Base-by-base conservation (phyloP, 2,329 filamentous ascomycete species). In the Diaporthe ampelina region DNA sequence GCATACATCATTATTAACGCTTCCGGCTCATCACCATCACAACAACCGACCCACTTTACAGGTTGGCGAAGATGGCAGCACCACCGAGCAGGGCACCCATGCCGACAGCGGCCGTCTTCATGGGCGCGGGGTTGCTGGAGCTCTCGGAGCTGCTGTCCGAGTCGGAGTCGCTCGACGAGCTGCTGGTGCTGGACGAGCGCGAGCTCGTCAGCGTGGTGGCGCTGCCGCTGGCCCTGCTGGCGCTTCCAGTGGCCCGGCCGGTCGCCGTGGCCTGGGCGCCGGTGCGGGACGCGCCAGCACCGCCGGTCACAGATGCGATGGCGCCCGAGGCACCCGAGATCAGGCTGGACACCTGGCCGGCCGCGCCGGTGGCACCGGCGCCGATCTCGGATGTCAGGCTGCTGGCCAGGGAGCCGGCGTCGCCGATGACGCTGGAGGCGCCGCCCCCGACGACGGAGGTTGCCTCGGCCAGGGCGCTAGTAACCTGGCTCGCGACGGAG, bases 1-100 rank as follows among this genome's bases (percentile, higher is more conserved):
- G 26, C 61, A 65, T 43, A 26, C 37, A 45, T 52, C 45, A 65
- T 52, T 26, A 29, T 43, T 43, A 43, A 43, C 57, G 29, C 15
- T n/a, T 4, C 32, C 24, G 2, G 7, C 29, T 29, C 26, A 15
- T 40, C 43, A 19, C 40, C 40, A 43, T 17, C 40, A 17, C 40
- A 19, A 43, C 45, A 21, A 21, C 40, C 45, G 11, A 19, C 1
- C 21, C 37, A 32, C 13, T 15, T n/a, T 63, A 88, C 78, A 88
- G 73, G 81, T 87, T 87, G 78, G 80, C 83, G 63, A 87, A 76
- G 68, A 86, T 73, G 68, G 85, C 87, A 4, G 84, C 85, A 77
- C 86, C 87, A 32, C 86, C 87, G 65, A 88, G 80, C 74, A 88
- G 81, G 32, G 86, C 86, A 43, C 86, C 86, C 61, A 88, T 79